Evolutionary conservation across 1,284 basidiomycete genomes (phyloP).

Genomic region (Cryptococcus floricola): DNA sequence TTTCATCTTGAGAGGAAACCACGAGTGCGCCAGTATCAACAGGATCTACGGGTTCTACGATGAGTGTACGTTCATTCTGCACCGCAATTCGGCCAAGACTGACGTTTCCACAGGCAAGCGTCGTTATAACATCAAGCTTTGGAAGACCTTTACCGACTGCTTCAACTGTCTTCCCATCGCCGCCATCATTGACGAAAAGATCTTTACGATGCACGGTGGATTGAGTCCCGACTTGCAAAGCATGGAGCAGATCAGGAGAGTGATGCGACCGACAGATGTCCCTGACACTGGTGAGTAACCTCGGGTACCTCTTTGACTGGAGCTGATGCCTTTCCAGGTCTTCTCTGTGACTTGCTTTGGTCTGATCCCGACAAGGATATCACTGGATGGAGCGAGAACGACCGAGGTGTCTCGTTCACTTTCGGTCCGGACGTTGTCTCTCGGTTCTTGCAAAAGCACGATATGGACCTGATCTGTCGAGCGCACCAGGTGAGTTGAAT

Average conservation of each 20-base stretch:
- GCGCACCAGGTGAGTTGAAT: conserved; percentile 59
- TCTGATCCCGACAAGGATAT: conserved; percentile 98
- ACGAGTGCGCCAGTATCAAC: conserved; percentile 61
- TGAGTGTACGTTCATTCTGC: conserved; percentile 43
- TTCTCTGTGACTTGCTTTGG: conserved; percentile 97
- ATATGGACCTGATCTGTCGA: conserved; percentile 99
- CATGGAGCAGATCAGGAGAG: conserved; percentile 99
- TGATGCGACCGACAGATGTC: conserved; percentile 82
- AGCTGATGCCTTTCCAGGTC: conserved; percentile 65
- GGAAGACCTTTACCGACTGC: conserved; percentile 99
- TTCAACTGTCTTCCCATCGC: conserved; percentile 99
- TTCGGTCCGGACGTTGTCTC: conserved; percentile 98
- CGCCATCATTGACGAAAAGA: conserved; percentile 97
- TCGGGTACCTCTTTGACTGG: not conserved
- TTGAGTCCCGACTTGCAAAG: conserved; percentile 94
- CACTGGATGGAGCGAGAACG: conserved; percentile 99
- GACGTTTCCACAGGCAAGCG: conserved; percentile 63
- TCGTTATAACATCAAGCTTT: conserved; percentile 98
- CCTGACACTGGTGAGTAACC: not conserved
- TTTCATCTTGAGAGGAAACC: conserved; percentile 60
- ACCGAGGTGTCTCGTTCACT: conserved; percentile 98
- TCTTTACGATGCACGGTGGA: conserved; percentile 98
- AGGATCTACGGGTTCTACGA: conserved; percentile 62
- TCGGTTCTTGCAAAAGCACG: conserved; percentile 69
- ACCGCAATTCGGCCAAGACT: conserved; percentile 14